phyloP scores from a whole-genome alignment of 371 early-diverging fungal species.

The Basidiobolus meristosporus region DNA sequence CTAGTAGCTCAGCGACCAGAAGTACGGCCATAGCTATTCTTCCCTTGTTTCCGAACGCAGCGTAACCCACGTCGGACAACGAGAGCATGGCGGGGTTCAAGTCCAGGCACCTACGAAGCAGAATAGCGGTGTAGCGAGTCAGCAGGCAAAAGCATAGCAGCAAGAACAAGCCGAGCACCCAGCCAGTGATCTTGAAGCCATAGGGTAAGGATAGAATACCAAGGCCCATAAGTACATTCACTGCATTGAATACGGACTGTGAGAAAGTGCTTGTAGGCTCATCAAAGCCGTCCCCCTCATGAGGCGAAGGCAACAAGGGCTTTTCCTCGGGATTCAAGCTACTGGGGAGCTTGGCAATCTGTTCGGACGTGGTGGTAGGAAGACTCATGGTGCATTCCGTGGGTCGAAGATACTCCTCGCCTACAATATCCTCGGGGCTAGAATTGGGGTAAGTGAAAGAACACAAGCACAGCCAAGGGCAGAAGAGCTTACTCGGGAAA shows the following conservation, averaged over 20 bases:
- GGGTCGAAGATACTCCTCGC: no score
- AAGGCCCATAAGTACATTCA: conserved; percentile 39
- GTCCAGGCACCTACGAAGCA: conserved; percentile 35
- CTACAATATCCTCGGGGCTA: no score
- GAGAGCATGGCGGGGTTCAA: conserved; percentile 17
- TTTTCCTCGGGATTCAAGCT: no score
- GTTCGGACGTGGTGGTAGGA: no score
- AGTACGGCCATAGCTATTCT: conserved; percentile 21
- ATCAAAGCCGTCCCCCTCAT: no score
- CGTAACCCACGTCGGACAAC: conserved; percentile 45
- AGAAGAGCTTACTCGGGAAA: no score
- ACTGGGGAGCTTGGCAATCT: no score
- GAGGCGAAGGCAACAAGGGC: no score
- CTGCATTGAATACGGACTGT: conserved; percentile 28
- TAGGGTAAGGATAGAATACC: conserved; percentile 30
- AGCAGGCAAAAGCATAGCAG: conserved; percentile 27
- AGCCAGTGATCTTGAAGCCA: conserved; percentile 39
- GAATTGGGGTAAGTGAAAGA: no score
- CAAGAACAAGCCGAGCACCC: conserved; percentile 30
- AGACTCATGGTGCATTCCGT: no score
- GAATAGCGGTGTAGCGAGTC: conserved; percentile 40
- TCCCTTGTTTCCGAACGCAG: conserved; percentile 41
- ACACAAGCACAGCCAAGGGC: no score
- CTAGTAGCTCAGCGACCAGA: conserved; percentile 41
- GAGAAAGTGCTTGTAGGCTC: conserved; percentile 12